Evolutionary conservation across 306 rosid species (phyloP).

Genomic region (Luffa acutangula): DNA sequence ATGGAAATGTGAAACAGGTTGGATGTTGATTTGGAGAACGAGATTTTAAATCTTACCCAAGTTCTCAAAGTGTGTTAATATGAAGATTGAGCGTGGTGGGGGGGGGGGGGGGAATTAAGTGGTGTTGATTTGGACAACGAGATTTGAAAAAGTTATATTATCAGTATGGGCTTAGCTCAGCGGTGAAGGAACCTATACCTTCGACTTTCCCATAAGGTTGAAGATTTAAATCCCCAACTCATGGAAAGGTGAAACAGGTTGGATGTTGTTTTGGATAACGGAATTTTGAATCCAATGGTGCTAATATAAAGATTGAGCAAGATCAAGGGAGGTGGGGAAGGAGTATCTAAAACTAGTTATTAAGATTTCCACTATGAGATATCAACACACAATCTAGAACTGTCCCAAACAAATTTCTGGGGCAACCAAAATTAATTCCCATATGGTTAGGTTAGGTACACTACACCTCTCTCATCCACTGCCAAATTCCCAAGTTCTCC

Average conservation of each 20-base stretch:
- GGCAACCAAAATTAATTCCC: constrained; percentile 3
- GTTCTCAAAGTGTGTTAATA: too few relatives aligned
- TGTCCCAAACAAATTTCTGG: constrained; percentile 2
- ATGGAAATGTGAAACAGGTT: background rate
- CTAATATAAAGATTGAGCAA: background rate
- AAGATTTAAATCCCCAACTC: background rate
- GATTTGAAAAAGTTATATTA: too few relatives aligned
- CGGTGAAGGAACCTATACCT: too few relatives aligned
- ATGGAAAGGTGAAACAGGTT: background rate
- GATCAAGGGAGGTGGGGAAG: background rate
- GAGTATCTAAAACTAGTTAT: background rate
- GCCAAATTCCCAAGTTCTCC: background rate
- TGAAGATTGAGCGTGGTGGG: too few relatives aligned
- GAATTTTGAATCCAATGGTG: background rate
- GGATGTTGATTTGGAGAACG: background rate
- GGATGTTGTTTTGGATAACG: background rate
- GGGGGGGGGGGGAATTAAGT: too few relatives aligned
- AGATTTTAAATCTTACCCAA: background rate
- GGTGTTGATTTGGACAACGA: too few relatives aligned
- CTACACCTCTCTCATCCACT: background rate
- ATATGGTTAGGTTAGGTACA: constrained; percentile 8
- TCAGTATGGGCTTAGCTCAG: too few relatives aligned
- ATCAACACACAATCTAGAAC: background rate
- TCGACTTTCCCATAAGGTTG: background rate
- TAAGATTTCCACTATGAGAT: background rate